Evolutionary conservation across 140 eudicot species (phyloP).

Genomic region (Erigeron philadelphicus): DNA sequence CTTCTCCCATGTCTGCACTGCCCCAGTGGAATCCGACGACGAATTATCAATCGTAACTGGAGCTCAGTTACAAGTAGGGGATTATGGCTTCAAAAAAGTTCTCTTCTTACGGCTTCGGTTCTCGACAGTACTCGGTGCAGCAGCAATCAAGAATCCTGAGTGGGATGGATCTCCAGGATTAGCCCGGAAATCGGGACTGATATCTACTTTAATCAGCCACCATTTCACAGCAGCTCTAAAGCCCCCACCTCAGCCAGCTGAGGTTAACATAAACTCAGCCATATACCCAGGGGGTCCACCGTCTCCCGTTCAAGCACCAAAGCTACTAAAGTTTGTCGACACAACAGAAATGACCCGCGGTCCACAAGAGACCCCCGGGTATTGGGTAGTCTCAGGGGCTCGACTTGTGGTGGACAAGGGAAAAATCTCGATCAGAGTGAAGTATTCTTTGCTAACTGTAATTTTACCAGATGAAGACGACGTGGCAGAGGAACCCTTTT

Average conservation of each 20-base stretch:
- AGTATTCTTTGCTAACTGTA: slow-evolving; percentile 71
- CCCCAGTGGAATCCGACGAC: slow-evolving; percentile 88
- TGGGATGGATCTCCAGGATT: slow-evolving; percentile 98
- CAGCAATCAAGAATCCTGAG: slow-evolving; percentile 62
- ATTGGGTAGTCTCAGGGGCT: slow-evolving; percentile 48
- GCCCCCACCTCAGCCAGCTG: slow-evolving; percentile 78
- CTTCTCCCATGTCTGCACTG: slow-evolving; percentile 97
- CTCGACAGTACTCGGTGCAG: slow-evolving; percentile 69
- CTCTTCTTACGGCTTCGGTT: slow-evolving; percentile 83
- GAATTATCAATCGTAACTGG: slow-evolving; percentile 84
- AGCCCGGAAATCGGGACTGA: slow-evolving; percentile 90
- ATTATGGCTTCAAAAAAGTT: slow-evolving; percentile 77
- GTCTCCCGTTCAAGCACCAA: slow-evolving; percentile 64
- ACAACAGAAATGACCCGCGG: slow-evolving; percentile 88
- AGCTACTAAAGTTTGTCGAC: slow-evolving; percentile 81
- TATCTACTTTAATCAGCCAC: slow-evolving; percentile 86
- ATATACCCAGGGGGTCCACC: slow-evolving; percentile 99
- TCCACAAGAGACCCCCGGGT: slow-evolving; percentile 45
- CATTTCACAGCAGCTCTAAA: slow-evolving; percentile 73
- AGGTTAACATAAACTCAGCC: slow-evolving; percentile 88
- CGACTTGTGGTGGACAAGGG: slow-evolving; percentile 56
- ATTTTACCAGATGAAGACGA: slow-evolving; percentile 77
- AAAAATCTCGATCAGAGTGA: slow-evolving; percentile 76
- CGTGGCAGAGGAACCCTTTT: slow-evolving; percentile 24
- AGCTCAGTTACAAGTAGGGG: slow-evolving; percentile 82